phyloP scores from a whole-genome alignment of 176 grass and related monocot genomes.

The Elaeis guineensis region DNA sequence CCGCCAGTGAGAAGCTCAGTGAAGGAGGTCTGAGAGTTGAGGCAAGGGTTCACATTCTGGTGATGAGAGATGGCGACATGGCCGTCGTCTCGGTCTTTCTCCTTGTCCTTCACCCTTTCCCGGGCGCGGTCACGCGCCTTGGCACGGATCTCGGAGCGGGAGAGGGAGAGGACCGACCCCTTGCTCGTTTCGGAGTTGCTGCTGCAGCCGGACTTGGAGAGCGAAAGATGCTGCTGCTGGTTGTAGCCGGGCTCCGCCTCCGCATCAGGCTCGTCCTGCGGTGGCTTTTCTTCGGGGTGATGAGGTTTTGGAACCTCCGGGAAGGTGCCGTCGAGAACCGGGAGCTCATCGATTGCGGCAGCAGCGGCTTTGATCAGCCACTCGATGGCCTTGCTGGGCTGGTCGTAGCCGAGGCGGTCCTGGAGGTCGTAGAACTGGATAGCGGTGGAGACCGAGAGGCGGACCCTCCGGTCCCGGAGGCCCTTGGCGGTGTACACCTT shows the following conservation, averaged over 20 bases:
- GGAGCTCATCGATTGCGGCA: slow-evolving; percentile 11
- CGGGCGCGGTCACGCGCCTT: slow-evolving; percentile 14
- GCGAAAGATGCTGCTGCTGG: slow-evolving; percentile 15
- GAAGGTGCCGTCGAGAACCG: neutral
- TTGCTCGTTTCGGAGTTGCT: slow-evolving; percentile 24
- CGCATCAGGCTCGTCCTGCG: neutral
- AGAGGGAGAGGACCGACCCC: slow-evolving; percentile 22
- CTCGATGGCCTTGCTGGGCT: slow-evolving; percentile 17
- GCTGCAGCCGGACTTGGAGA: slow-evolving; percentile 24
- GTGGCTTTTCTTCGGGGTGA: too few relatives aligned
- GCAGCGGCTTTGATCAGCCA: slow-evolving; percentile 10
- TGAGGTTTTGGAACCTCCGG: neutral
- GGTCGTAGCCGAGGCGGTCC: slow-evolving; percentile 17
- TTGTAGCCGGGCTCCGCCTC: neutral
- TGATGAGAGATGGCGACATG: neutral
- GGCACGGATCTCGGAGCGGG: slow-evolving; percentile 14
- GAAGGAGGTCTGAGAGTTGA: slow-evolving; percentile 21
- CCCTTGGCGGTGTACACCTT: slow-evolving; percentile 20
- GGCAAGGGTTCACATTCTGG: neutral
- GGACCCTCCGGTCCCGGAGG: slow-evolving; percentile 3
- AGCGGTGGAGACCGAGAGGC: slow-evolving; percentile 5
- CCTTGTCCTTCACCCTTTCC: slow-evolving; percentile 17
- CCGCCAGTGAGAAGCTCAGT: slow-evolving; percentile 20
- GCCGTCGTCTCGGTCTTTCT: slow-evolving; percentile 14
- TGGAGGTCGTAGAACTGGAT: slow-evolving; percentile 24